These are phyloP conservation scores for Trichoderma sp. DNA, from an alignment of 2,329 filamentous ascomycete genomes.

Conservation along the genomic window DNA sequence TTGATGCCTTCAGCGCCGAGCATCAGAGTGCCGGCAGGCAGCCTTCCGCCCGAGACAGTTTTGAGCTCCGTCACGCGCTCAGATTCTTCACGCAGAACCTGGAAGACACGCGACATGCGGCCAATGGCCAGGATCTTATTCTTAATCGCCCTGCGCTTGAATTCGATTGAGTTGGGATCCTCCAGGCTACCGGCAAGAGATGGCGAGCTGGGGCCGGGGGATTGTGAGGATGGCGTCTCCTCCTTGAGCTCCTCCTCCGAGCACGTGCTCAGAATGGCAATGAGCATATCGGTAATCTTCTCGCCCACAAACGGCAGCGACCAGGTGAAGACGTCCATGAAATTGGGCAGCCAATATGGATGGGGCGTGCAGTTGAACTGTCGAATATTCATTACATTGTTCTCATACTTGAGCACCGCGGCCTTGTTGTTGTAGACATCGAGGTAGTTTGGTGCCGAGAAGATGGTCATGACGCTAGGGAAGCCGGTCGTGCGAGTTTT, in stretches of 20 bases:
- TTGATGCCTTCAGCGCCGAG: constrained; percentile 97
- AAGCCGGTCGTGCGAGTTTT: constrained; percentile 98
- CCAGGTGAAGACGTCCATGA: constrained; percentile 99
- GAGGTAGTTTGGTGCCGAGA: constrained; percentile 97
- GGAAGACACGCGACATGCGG: constrained; percentile 94
- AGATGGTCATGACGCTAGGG: constrained; percentile 99
- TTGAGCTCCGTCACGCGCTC: constrained; percentile 97
- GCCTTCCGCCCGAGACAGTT: constrained; percentile 86
- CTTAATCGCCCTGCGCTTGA: constrained; percentile 95
- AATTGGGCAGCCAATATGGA: constrained; percentile 98
- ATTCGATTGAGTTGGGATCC: constrained; percentile 86
- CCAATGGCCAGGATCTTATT: constrained; percentile 99
- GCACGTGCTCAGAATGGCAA: constrained; percentile 95
- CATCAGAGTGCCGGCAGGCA: constrained; percentile 96
- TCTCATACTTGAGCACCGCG: constrained; percentile 97
- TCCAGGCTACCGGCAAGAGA: constrained; percentile 47
- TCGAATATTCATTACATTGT: constrained; percentile 99
- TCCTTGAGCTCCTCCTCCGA: constrained; percentile 98
- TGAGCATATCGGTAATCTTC: constrained; percentile 99
- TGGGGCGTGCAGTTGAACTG: constrained; percentile 99
- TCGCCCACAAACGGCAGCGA: constrained; percentile 97
- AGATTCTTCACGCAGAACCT: constrained; percentile 94
- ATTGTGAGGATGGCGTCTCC: constrained; percentile 67
- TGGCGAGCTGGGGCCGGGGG: constrained; percentile 70
- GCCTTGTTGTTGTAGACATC: constrained; percentile 99